Base-by-base conservation (phyloP, 2,329 filamentous ascomycete genomes). In the Aspergillus carbonarius region DNA sequence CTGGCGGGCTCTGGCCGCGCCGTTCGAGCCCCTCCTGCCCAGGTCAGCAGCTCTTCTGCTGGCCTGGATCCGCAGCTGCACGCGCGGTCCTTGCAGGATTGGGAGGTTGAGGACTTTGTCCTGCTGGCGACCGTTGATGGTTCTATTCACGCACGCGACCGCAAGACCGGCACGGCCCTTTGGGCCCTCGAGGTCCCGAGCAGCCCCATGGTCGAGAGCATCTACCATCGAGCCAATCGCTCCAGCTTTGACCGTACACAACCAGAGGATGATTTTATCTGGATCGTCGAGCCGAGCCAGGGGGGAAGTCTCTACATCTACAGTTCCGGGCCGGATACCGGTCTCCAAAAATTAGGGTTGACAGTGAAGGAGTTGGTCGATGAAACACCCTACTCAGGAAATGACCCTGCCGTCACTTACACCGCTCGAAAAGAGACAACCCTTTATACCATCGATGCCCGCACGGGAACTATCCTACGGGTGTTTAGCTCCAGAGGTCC, bases 51-150 rank as follows among this genome's bases (percentile, higher is more conserved):
- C 74, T 78, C 79, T 58, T 81, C 83, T 76, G 82, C 83, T 76
- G 87, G 87, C 70, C 82, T 90, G 78, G 85, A 89, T 82, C 88
- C 90, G 90, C 90, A 88, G 88, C 89, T 91, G 76, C 83, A 84
- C 89, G 93, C 92, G 93, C 93, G 93, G 87, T 96, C 89, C 84
- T 84, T 98, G 85, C 89, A 93, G 86, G 93, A 97, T 82, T 98
- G 93, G 93, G 92, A 97, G 90, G 93, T 97, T 81, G 93, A 98
- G 91, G 93, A 98, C 83, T 96, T 97, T 86, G 91, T 98, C 81
- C 91, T 99, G 83, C 84, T 99, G 90, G 93, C 95, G 91, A 98
- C 95, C 85, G 91, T 98, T 86, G 93, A 98, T 83, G 95, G 95
- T 83, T 91, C 92, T 75, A 86, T 98, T 71, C 91, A 96, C 80